phyloP scores from a whole-genome alignment of 805 yeast genomes.

The Candida andamanensis region DNA sequence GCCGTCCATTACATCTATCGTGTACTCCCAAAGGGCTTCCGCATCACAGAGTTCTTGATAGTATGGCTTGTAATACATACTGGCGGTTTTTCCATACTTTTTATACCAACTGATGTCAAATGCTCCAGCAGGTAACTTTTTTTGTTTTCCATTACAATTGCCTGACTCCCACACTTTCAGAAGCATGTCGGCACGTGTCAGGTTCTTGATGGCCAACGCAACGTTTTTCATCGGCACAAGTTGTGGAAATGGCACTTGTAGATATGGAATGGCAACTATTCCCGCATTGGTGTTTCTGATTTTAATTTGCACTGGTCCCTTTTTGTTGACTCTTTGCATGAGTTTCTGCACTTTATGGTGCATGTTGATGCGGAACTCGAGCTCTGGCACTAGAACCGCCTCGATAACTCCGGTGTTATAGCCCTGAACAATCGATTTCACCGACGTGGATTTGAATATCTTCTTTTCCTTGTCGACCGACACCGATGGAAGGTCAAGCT shows the following conservation, averaged over 20 bases:
- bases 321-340: constrained; percentile 18
- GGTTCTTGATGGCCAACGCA: constrained; percentile 28
- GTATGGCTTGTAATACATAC: constrained; percentile 23
- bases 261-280: constrained; percentile 21
- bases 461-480: constrained; percentile 3
- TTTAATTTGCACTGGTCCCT: constrained; percentile 34
- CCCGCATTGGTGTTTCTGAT: constrained; percentile 29
- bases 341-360: constrained; percentile 18
- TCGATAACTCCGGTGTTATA: constrained; percentile 31
- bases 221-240: constrained; percentile 17
- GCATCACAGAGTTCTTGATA: constrained; percentile 20
- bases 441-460: constrained; percentile 9
- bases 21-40: constrained; percentile 34
- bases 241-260: constrained; percentile 21
- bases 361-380: constrained; percentile 30
- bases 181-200: constrained; percentile 20
- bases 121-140: constrained; percentile 22
- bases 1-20: no score
- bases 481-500: constrained; percentile 4
- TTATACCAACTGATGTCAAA: constrained; percentile 18
- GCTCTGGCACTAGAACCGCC: constrained; percentile 25
- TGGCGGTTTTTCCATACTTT: constrained; percentile 4
- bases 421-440: constrained; percentile 17
- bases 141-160: constrained; percentile 7
- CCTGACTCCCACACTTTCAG: constrained; percentile 24